Conservation (phyloP, 78 protist genomes). For the Dictyostelium citrinum region DNA sequence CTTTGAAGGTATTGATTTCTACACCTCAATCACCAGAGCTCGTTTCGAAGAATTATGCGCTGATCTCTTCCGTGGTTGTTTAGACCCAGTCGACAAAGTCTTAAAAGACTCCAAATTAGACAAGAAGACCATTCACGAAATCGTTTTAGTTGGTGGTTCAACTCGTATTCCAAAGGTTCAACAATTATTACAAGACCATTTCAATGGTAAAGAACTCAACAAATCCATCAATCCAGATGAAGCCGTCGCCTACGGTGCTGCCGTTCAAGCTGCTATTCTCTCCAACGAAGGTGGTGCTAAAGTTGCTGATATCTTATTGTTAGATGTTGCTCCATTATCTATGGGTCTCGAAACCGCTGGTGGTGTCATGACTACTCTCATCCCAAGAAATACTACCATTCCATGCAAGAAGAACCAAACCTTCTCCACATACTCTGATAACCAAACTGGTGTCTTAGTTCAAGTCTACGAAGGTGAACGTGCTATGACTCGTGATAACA, state of each 20-base stretch:
- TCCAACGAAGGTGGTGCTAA: constrained; percentile 85
- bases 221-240: constrained; percentile 95
- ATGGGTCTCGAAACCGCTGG: constrained; percentile 99
- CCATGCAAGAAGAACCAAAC: constrained; percentile 97
- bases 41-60: constrained; percentile 92
- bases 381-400: constrained; percentile 98
- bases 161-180: constrained; percentile 97
- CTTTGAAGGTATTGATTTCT: constrained; percentile 94
- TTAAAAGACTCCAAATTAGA: constrained; percentile 90
- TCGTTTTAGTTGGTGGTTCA: constrained; percentile 97
- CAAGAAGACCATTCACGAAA: constrained; percentile 90
- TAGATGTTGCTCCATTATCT: constrained; percentile 99
- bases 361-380: constrained; percentile 98
- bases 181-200: constrained; percentile 87
- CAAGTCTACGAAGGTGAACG: constrained; percentile 98
- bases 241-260: constrained; percentile 95
- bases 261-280: constrained; percentile 94
- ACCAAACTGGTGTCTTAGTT: constrained; percentile 95
- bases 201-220: constrained; percentile 93
- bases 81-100: constrained; percentile 88
- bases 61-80: constrained; percentile 88
- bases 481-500: constrained; percentile 94
- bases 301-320: constrained; percentile 93
- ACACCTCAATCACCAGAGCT: constrained; percentile 92
- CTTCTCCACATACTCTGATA: constrained; percentile 97